Evolutionary conservation across 1,284 basidiomycete genomes (phyloP).

Genomic region (Paramarasmius palmivorus): DNA sequence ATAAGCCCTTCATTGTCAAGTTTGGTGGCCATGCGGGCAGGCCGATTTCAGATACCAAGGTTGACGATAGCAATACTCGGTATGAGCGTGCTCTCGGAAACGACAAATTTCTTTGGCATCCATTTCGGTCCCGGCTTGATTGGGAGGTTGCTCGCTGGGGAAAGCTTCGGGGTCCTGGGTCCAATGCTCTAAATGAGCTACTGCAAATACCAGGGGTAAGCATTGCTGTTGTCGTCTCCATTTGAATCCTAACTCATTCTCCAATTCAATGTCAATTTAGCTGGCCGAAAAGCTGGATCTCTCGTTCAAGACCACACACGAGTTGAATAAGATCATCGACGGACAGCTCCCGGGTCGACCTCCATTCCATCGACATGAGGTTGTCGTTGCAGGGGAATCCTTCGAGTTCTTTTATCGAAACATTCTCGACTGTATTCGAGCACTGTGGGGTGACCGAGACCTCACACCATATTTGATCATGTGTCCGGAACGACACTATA

Average conservation of each 20-base stretch:
- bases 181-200: conserved; percentile 6
- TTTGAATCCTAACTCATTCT: too few relatives aligned
- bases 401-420: conserved; percentile 11
- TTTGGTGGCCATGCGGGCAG: not conserved
- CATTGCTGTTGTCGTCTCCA: too few relatives aligned
- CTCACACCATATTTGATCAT: conserved; percentile 21
- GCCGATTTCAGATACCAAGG: not conserved
- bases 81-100: not conserved
- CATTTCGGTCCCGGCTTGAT: conserved; percentile 3
- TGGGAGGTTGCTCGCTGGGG: conserved; percentile 8
- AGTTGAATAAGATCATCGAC: conserved; percentile 9
- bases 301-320: not conserved
- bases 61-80: not conserved
- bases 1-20: not conserved
- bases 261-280: too few relatives aligned
- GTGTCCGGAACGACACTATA: conserved; percentile 33
- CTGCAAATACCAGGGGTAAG: conserved; percentile 3
- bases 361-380: conserved; percentile 1
- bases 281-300: not conserved
- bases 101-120: not conserved
- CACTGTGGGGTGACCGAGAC: conserved; percentile 11
- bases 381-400: conserved; percentile 7
- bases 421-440: conserved; percentile 3
- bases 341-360: not conserved
- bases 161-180: conserved; percentile 6